A percentile compares a stretch with the other conserved stretches of the same genome.
Conservation (phyloP, 768 basidiomycete species). For the Boletus vinaceobasis region DNA sequence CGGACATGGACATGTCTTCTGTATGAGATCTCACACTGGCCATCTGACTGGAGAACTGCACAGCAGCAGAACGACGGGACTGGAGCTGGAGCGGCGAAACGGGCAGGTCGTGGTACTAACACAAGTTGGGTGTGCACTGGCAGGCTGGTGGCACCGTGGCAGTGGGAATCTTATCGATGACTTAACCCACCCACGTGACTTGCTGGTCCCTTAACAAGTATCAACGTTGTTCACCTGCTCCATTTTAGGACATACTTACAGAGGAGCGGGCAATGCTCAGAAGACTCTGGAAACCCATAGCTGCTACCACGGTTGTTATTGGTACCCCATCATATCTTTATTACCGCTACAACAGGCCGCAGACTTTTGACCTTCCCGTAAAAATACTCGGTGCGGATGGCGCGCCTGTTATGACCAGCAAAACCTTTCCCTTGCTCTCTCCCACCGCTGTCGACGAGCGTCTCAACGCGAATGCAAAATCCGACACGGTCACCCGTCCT, state of each 20-base stretch:
- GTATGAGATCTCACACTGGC: slow-evolving; percentile 8
- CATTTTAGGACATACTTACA: neutral
- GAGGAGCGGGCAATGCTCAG: slow-evolving; percentile 46
- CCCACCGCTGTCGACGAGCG: slow-evolving; percentile 53
- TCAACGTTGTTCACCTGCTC: neutral
- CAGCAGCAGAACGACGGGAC: neutral
- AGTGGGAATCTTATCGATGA: slow-evolving; percentile 27
- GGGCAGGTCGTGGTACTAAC: slow-evolving; percentile 26
- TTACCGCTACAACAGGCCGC: slow-evolving; percentile 44
- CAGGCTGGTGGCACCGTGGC: slow-evolving; percentile 15
- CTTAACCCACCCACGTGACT: slow-evolving; percentile 18
- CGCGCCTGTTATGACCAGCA: slow-evolving; percentile 50
- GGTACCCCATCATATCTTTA: slow-evolving; percentile 59
- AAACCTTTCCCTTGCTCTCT: slow-evolving; percentile 54
- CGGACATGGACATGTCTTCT: slow-evolving; percentile 3
- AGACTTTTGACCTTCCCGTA: slow-evolving; percentile 60
- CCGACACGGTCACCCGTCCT: slow-evolving; percentile 45
- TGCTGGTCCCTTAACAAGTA: neutral
- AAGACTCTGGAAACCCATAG: slow-evolving; percentile 66
- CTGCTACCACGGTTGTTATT: slow-evolving; percentile 50
- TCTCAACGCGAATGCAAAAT: slow-evolving; percentile 51
- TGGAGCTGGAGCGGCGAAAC: slow-evolving; percentile 2
- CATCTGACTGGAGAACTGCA: slow-evolving; percentile 12
- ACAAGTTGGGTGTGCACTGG: slow-evolving; percentile 14
- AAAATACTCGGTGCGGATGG: slow-evolving; percentile 56